These are phyloP conservation scores for Exserohilum rostratum DNA, from an alignment of 2,329 filamentous ascomycete genomes.

Conservation along the genomic window DNA sequence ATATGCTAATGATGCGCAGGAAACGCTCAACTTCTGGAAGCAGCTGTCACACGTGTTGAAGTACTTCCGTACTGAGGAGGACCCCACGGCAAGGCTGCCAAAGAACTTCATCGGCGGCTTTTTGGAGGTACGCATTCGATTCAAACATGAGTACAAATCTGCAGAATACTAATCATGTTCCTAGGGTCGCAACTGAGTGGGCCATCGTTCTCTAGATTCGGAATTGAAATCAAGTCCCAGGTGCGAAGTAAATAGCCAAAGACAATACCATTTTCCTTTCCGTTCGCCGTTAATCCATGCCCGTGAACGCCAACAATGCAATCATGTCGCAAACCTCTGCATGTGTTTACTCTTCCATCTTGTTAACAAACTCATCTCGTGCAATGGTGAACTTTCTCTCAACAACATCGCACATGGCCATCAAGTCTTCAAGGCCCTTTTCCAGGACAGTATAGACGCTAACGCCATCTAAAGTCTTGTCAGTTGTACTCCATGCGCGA, in stretches of 20 bases:
- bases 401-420: constrained; percentile 91
- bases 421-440: constrained; percentile 86
- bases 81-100: constrained; percentile 75
- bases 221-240: constrained; percentile 20
- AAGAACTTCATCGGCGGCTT: constrained; percentile 93
- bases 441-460: constrained; percentile 84
- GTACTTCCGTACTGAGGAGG: constrained; percentile 91
- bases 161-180: constrained; percentile 10
- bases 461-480: constrained; percentile 67
- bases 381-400: constrained; percentile 83
- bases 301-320: constrained; percentile 45
- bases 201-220: constrained; percentile 5
- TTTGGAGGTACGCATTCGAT: constrained; percentile 75
- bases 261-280: constrained; percentile 46
- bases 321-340: constrained; percentile 1
- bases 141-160: too few species aligned
- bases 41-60: constrained; percentile 94
- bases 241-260: constrained; percentile 43
- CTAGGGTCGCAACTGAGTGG: constrained; percentile 48
- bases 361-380: constrained; percentile 64
- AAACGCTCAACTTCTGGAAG: constrained; percentile 99
- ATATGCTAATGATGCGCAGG: constrained; percentile 59
- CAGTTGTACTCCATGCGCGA: background rate
- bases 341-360: constrained; percentile 33
- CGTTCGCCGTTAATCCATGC: constrained; percentile 31